Evolutionary conservation across 257 asterid genomes (phyloP).

Genomic region (Cordia subcordata): DNA sequence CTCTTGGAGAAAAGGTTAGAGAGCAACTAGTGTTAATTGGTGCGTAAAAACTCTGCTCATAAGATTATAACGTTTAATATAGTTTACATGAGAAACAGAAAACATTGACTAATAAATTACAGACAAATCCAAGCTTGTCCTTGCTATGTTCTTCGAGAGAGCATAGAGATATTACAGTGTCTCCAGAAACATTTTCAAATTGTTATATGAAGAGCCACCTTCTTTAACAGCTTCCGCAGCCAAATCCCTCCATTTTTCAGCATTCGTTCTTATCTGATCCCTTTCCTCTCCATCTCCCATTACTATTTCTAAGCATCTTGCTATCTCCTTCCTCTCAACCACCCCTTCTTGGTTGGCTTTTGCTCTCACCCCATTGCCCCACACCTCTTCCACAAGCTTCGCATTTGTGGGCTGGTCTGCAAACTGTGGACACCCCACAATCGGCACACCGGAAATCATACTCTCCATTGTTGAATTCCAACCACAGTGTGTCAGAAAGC

Average conservation of each 20-base stretch:
- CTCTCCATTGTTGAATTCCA: conserved; percentile 55
- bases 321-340: conserved; percentile 32
- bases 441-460: conserved; percentile 42
- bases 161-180: conserved; percentile 1
- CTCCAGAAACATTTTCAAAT: conserved; percentile 37
- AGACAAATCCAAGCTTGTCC: too few species aligned
- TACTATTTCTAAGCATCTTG: conserved; percentile 38
- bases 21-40: too few species aligned
- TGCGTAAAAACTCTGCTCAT: too few species aligned
- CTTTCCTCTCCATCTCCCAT: conserved; percentile 45
- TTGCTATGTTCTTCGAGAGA: too few species aligned
- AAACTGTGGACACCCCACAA: conserved; percentile 42
- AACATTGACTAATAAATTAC: too few species aligned
- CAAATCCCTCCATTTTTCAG: conserved; percentile 32
- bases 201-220: conserved; percentile 44
- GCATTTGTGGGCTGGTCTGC: conserved; percentile 50
- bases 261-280: conserved; percentile 31
- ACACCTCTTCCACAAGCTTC: conserved; percentile 57
- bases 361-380: conserved; percentile 52
- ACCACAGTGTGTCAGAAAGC: conserved; percentile 57
- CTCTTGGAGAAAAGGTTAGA: too few species aligned
- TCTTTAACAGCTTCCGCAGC: conserved; percentile 37
- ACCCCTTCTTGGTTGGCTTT: conserved; percentile 27
- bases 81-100: too few species aligned
- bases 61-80: too few species aligned